phyloP scores from a whole-genome alignment of 1,284 basidiomycete species.

The Trametes polyzona region DNA sequence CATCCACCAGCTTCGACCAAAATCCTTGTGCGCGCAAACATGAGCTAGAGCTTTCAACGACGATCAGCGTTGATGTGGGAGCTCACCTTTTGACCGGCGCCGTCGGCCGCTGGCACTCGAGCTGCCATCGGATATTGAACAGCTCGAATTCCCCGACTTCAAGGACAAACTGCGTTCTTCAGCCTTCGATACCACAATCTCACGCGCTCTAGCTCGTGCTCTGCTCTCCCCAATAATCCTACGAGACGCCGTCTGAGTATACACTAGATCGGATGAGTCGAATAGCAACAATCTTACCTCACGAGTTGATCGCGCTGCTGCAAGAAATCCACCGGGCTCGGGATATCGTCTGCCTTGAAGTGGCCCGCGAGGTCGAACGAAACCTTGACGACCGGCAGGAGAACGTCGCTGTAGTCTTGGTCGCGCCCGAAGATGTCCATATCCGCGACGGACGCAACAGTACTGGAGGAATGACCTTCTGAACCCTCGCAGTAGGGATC shows the following conservation, averaged over 20 bases:
- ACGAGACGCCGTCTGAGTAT: not conserved
- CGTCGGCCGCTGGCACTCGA: too few relatives aligned
- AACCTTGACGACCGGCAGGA: not conserved
- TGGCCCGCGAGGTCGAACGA: constrained; percentile 7
- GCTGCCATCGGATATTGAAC: too few relatives aligned
- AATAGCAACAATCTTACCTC: not conserved
- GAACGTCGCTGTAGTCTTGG: not conserved
- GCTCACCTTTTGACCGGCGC: too few relatives aligned
- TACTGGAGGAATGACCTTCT: too few relatives aligned
- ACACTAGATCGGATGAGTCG: not conserved
- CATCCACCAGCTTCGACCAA: too few relatives aligned
- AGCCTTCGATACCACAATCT: too few relatives aligned
- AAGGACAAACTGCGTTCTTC: too few relatives aligned
- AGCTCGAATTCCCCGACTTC: too few relatives aligned
- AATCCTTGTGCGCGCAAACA: too few relatives aligned
- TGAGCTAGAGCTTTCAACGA: too few relatives aligned
- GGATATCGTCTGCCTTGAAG: constrained; percentile 1
- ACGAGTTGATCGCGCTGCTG: not conserved
- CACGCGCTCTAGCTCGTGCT: not conserved
- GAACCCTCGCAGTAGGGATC: not conserved
- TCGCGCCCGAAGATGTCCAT: not conserved
- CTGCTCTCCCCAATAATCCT: not conserved
- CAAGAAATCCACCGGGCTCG: not conserved
- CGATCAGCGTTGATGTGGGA: too few relatives aligned
- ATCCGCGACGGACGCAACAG: not conserved